Conservation (phyloP, 768 basidiomycete genomes). For the Coprinopsis marcescibilis region DNA sequence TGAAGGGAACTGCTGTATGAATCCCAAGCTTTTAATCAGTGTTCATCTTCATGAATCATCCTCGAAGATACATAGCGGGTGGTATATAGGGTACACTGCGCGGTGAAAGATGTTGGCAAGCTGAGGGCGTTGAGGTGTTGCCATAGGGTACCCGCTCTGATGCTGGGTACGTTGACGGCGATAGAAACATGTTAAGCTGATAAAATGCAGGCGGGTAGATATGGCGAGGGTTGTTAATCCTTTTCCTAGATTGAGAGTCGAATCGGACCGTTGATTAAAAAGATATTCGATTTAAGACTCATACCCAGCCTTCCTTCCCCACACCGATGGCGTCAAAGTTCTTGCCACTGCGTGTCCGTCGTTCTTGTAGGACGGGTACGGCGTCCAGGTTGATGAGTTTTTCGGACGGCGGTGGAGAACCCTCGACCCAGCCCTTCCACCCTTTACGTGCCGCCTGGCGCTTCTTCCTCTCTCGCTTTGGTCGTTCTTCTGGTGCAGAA, state of each 20-base stretch:
- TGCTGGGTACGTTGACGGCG: slow-evolving; percentile 20
- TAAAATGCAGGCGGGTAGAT: slow-evolving; percentile 24
- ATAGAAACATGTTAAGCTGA: slow-evolving; percentile 10
- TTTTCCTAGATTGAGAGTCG: slow-evolving; percentile 30
- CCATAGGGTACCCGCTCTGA: slow-evolving; percentile 4
- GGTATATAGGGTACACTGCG: no score
- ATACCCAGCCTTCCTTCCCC: slow-evolving; percentile 77
- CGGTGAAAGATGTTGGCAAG: neutral
- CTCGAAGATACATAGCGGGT: no score
- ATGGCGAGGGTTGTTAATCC: slow-evolving; percentile 15
- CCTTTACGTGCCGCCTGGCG: slow-evolving; percentile 69
- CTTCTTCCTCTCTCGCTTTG: slow-evolving; percentile 43
- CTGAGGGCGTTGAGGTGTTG: slow-evolving; percentile 13
- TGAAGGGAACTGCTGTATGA: no score
- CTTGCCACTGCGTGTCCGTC: slow-evolving; percentile 79
- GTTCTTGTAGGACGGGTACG: slow-evolving; percentile 63
- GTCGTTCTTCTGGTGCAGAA: slow-evolving; percentile 19
- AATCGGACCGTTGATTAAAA: slow-evolving; percentile 45
- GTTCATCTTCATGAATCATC: no score
- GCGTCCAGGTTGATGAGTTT: slow-evolving; percentile 80
- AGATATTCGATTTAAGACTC: slow-evolving; percentile 37
- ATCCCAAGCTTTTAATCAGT: no score
- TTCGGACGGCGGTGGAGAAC: slow-evolving; percentile 72
- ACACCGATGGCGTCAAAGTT: slow-evolving; percentile 77
- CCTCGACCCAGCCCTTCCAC: slow-evolving; percentile 91